Evolutionary conservation across 768 basidiomycete genomes (phyloP), one percentile per base, ranked within the genome.

Genomic region (Lentinus tigrinus): DNA sequence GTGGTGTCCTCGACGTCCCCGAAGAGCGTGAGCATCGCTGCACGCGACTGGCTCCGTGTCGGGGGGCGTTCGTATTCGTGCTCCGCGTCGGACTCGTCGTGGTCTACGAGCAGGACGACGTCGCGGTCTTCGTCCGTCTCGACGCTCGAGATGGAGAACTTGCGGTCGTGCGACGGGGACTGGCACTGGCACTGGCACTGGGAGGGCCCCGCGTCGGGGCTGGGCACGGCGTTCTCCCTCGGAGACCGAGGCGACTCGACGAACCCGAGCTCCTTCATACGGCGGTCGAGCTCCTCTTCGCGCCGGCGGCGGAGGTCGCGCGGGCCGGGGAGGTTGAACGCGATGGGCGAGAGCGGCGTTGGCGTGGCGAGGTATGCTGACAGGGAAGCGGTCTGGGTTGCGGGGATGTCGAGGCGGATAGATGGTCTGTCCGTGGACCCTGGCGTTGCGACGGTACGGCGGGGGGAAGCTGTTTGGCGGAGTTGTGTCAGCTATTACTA

Each of bases 201-300:
- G n/a, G 43, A 23, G 4, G 43, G 23, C 4, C 6, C 39, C 8
- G 43, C 8, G 6, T 19, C 43, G 2, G 19, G 14, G 43, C 11
- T 7, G 24, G 14, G 14, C 40, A 21, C 40, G 43, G 43, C 9
- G 13, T 36, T 13, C 24, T 43, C 39, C 24, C 36, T 36, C 16
- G 55, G 40, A 13, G 53, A 52, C 0, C 53, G 60, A 1, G 39
- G 28, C 19, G 37, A 37, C 26, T 63, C 62, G 40, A 59, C 52
- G 46, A 63, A 59, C 10, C 58, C 62, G 26, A 63, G 54, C 24
- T 52, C 58, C 10, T 46, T 47, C 61, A 62, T 62, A 17, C 50
- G 52, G 8, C 57, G 57, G 10, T 17, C 37, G 14, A 62, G 54
- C 49, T 50, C 61, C 19, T 52, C 54, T 24, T 62, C 61, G 46